These are phyloP conservation scores for thale cress (Arabidopsis thaliana) DNA, from an alignment of 345 rosid species.

Conservation along the genomic window DNA sequence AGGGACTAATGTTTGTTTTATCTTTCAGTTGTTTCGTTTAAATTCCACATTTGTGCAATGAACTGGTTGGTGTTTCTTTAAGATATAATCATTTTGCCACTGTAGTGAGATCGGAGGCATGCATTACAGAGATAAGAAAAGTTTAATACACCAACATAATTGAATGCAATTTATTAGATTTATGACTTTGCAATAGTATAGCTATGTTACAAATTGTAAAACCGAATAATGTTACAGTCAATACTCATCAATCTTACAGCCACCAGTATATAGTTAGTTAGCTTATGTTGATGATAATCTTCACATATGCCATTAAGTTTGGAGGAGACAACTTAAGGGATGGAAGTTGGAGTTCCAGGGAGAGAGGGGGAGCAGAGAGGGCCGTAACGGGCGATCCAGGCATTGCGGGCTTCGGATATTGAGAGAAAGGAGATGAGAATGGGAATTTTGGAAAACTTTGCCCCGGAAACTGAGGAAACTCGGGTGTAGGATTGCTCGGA, in stretches of 20 bases:
- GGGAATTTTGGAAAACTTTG: too few species aligned
- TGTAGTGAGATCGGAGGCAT: slow-evolving; percentile 4
- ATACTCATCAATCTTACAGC: slow-evolving; percentile 8
- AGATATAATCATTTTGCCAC: slow-evolving; percentile 10
- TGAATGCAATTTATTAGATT: not conserved
- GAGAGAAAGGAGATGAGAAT: too few species aligned
- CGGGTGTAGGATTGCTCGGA: not conserved
- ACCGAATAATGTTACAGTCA: not conserved
- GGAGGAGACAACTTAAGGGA: slow-evolving; percentile 7
- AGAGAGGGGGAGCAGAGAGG: slow-evolving; percentile 3
- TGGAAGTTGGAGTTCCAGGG: not conserved
- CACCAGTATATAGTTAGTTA: slow-evolving; percentile 1
- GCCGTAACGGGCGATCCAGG: slow-evolving; percentile 11
- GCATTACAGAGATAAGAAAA: not conserved
- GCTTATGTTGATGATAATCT: slow-evolving; percentile 3
- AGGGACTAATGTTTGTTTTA: slow-evolving; percentile 10
- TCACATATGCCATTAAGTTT: slow-evolving; percentile 2
- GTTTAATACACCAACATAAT: not conserved
- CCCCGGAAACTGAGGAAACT: not conserved
- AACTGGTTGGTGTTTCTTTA: not conserved
- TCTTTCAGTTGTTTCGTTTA: not conserved
- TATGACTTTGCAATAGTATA: not conserved
- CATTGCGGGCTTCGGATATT: not conserved
- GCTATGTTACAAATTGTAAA: slow-evolving; percentile 2
- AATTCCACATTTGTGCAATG: not conserved